Evolutionary conservation across 176 grass and related monocot genomes (phyloP).

Genomic region (Miscanthus lutarioriparius): DNA sequence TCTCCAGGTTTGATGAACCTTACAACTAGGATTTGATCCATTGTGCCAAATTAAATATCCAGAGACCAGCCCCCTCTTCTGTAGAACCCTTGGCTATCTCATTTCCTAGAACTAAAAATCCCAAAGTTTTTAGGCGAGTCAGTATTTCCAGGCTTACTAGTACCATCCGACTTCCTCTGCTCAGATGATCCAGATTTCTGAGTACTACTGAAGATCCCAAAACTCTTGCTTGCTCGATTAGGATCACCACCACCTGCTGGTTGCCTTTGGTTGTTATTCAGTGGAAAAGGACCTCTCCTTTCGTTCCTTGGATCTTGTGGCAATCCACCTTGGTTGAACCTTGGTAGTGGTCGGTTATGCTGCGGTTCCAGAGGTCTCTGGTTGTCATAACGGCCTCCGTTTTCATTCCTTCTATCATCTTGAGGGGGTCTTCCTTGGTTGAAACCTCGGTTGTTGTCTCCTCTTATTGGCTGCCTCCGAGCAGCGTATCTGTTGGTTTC

Average conservation of each 20-base stretch:
- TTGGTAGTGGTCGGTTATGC: background rate
- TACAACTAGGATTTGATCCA: conserved; percentile 14
- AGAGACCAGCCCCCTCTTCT: conserved; percentile 1
- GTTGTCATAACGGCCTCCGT: background rate
- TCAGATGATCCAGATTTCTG: conserved; percentile 24
- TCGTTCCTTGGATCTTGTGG: conserved; percentile 45
- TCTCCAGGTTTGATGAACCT: background rate
- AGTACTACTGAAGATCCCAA: conserved; percentile 41
- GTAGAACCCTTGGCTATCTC: background rate
- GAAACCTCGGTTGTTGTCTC: conserved; percentile 34
- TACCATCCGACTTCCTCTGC: conserved; percentile 20
- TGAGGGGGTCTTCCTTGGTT: conserved; percentile 25
- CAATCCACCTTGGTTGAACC: conserved; percentile 33
- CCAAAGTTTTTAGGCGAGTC: conserved; percentile 36
- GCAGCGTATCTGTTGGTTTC: conserved; percentile 45
- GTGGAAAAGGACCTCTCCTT: conserved; percentile 21
- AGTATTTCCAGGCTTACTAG: background rate
- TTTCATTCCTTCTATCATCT: conserved; percentile 33
- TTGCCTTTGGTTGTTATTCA: conserved; percentile 27
- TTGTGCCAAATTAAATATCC: conserved; percentile 11
- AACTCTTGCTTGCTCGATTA: conserved; percentile 20
- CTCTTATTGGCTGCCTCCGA: conserved; percentile 30
- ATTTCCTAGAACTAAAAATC: conserved; percentile 31
- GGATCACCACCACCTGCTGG: conserved; percentile 13
- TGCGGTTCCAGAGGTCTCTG: background rate